These are phyloP conservation scores for Hippophae rhamnoides DNA, from an alignment of 306 rosid species.

Conservation along the genomic window DNA sequence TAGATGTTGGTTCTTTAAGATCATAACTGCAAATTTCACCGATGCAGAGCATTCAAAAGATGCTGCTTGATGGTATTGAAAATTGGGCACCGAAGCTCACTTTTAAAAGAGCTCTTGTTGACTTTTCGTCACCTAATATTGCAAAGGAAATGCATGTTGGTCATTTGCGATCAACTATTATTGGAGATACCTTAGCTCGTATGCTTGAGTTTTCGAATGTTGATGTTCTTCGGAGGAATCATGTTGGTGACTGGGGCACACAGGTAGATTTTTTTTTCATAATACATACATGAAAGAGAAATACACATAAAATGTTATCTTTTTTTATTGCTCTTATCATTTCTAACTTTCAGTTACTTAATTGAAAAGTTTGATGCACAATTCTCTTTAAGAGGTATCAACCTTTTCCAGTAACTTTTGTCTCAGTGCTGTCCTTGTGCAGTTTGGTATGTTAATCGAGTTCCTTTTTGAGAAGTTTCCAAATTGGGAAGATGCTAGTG, in stretches of 20 bases:
- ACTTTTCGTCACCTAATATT: slow-evolving; percentile 89
- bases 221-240: slow-evolving; percentile 73
- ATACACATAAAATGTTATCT: neutral
- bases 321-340: neutral
- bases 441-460: slow-evolving; percentile 95
- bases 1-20: slow-evolving; percentile 3
- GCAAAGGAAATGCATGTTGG: slow-evolving; percentile 99
- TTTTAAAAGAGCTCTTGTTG: slow-evolving; percentile 58
- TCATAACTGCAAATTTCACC: slow-evolving; percentile 17
- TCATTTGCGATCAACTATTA: slow-evolving; percentile 86
- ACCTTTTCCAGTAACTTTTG: neutral
- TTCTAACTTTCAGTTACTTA: neutral
- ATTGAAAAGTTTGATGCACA: neutral
- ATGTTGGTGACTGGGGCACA: slow-evolving; percentile 99
- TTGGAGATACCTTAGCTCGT: slow-evolving; percentile 82
- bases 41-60: slow-evolving; percentile 54
- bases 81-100: slow-evolving; percentile 71
- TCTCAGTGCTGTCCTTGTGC: slow-evolving; percentile 19
- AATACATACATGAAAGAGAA: neutral
- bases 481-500: slow-evolving; percentile 53
- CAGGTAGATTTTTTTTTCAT: slow-evolving; percentile 45
- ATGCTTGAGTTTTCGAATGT: slow-evolving; percentile 86
- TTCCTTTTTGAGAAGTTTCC: slow-evolving; percentile 80
- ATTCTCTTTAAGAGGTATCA: too few relatives aligned
- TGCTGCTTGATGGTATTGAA: slow-evolving; percentile 72